These are phyloP conservation scores for Nakazawaea siamensis DNA, from an alignment of 805 yeast genomes.

Conservation along the genomic window DNA sequence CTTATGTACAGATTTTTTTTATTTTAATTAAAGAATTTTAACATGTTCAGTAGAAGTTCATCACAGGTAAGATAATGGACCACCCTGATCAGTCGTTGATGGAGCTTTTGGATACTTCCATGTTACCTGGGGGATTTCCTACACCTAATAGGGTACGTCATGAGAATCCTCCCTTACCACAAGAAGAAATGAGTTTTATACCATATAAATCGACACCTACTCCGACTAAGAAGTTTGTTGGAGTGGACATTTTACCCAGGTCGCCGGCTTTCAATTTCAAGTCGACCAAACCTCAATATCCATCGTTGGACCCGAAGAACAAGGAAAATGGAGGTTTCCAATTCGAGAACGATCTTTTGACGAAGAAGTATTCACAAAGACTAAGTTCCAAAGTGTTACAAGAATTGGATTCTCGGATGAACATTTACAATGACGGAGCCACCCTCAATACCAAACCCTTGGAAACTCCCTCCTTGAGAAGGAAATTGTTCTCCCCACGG, in stretches of 20 bases:
- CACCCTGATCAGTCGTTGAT: slow-evolving; percentile 1
- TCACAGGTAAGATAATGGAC: not conserved
- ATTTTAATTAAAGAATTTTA: too few species aligned
- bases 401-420: slow-evolving; percentile 33
- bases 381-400: slow-evolving; percentile 35
- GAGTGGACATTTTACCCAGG: slow-evolving; percentile 1
- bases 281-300: slow-evolving; percentile 3
- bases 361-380: slow-evolving; percentile 38
- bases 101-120: slow-evolving; percentile 5
- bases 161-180: slow-evolving; percentile 4
- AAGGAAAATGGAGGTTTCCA: slow-evolving; percentile 20
- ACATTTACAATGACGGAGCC: slow-evolving; percentile 23
- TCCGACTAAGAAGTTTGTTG: not conserved
- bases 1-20: too few species aligned
- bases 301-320: slow-evolving; percentile 16
- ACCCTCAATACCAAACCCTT: not conserved
- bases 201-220: not conserved
- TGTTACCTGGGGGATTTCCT: slow-evolving; percentile 7
- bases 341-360: slow-evolving; percentile 31
- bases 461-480: not conserved
- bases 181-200: slow-evolving; percentile 2
- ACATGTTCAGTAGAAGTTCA: too few species aligned
- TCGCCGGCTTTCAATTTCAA: slow-evolving; percentile 10
- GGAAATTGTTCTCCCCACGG: slow-evolving; percentile 6
- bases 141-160: not conserved